Base-by-base conservation (phyloP, 139 green algal genomes). In the Chlamydomonas sphaeroides region DNA sequence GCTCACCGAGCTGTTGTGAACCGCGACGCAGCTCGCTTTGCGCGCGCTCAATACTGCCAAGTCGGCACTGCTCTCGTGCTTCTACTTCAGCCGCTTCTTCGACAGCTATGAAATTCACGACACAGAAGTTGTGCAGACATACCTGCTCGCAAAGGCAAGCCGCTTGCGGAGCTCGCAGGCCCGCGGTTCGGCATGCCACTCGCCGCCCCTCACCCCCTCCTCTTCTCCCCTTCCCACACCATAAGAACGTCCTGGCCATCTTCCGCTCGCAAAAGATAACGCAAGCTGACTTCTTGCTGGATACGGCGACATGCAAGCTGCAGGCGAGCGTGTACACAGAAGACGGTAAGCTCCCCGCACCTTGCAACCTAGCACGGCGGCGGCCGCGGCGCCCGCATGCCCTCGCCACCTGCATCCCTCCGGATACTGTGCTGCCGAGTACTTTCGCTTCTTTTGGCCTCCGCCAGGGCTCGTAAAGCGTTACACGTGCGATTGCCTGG, bases 381-480 rank as follows among this genome's bases (percentile, higher is more conserved):
- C n/a, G n/a, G n/a, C n/a, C n/a, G n/a, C n/a, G n/a, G n/a, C n/a
- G n/a, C n/a, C n/a, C n/a, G n/a, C n/a, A n/a, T n/a, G n/a, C n/a
- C n/a, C n/a, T n/a, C n/a, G n/a, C n/a, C n/a, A n/a, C n/a, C n/a
- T n/a, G n/a, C n/a, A n/a, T n/a, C n/a, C n/a, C n/a, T n/a, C n/a
- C n/a, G n/a, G n/a, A n/a, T n/a, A n/a, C n/a, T n/a, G n/a, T n/a
- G n/a, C n/a, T n/a, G n/a, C n/a, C n/a, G n/a, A n/a, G n/a, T n/a
- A n/a, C n/a, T n/a, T n/a, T n/a, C n/a, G n/a, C n/a, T n/a, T n/a
- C n/a, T n/a, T n/a, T n/a, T n/a, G n/a, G n/a, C n/a, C n/a, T n/a
- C n/a, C n/a, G n/a, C 30, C 89, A 95, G 93, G 93, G 15, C 84
- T 97, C 61, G 28, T 87, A 25, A 97, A 97, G 87, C 85, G 74